Evolutionary conservation across 805 yeast species (phyloP).

Genomic region (Lipomyces yamanashiensis): DNA sequence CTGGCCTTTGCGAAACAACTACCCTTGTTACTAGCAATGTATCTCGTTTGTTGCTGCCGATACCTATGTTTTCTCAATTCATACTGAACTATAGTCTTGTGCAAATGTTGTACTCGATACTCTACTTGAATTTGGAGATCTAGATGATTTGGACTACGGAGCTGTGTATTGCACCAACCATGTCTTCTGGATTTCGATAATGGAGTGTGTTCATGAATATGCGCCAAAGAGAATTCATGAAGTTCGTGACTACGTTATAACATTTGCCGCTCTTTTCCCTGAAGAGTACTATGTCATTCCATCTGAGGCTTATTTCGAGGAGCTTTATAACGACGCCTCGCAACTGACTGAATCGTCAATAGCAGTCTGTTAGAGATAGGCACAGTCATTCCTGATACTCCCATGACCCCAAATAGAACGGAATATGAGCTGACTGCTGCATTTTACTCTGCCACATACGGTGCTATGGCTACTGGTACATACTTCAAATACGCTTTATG

Average conservation of each 20-base stretch:
- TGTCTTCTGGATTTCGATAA: background rate
- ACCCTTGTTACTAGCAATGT: too few species aligned
- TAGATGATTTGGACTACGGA: background rate
- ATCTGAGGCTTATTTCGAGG: background rate
- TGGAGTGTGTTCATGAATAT: slow-evolving; percentile 1
- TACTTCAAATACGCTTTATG: slow-evolving; percentile 12
- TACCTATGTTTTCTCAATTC: slow-evolving; percentile 1
- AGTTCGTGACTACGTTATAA: background rate
- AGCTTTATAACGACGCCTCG: background rate
- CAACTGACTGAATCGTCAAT: slow-evolving; percentile 2
- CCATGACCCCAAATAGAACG: slow-evolving; percentile 12
- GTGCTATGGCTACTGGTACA: slow-evolving; percentile 4
- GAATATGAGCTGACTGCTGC: background rate
- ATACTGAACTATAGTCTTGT: slow-evolving; percentile 9
- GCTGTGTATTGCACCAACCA: background rate
- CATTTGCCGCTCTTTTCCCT: background rate
- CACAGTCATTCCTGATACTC: slow-evolving; percentile 48
- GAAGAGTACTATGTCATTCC: background rate
- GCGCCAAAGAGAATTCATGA: background rate
- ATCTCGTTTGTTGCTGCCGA: background rate
- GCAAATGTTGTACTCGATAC: background rate
- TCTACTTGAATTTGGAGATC: background rate
- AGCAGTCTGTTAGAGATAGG: background rate
- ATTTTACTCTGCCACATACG: background rate
- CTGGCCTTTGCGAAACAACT: background rate